Evolutionary conservation across 2,329 filamentous ascomycete species (phyloP).

Genomic region (Elsinoe ampelina): DNA sequence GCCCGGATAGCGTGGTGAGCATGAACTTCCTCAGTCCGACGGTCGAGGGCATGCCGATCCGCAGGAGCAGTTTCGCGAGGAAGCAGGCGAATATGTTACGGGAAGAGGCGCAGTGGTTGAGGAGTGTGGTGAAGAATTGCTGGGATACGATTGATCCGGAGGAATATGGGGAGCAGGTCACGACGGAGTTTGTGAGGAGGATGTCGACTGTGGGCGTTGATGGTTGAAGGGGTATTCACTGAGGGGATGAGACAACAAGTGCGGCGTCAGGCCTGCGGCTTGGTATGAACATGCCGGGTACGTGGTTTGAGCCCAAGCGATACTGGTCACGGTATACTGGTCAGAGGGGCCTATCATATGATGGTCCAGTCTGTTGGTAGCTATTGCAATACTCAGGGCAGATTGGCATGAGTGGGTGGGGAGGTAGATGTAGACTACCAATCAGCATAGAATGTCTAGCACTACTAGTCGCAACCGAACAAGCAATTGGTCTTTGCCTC

Average conservation of each 20-base stretch:
- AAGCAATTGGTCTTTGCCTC: neutral
- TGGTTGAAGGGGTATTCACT: neutral
- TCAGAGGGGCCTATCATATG: neutral
- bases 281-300: neutral
- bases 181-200: slow-evolving; percentile 13
- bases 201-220: slow-evolving; percentile 3
- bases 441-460: neutral
- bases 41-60: slow-evolving; percentile 26
- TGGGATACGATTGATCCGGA: slow-evolving; percentile 29
- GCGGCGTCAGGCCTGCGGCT: neutral
- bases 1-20: slow-evolving; percentile 13
- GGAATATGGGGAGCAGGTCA: slow-evolving; percentile 8
- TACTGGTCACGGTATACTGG: too few species aligned
- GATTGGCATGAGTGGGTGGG: neutral
- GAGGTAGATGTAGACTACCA: neutral
- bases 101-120: slow-evolving; percentile 36
- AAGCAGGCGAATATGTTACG: slow-evolving; percentile 35
- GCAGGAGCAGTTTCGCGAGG: slow-evolving; percentile 36
- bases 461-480: neutral
- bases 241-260: neutral
- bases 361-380: neutral
- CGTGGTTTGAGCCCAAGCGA: neutral
- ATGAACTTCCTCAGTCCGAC: slow-evolving; percentile 13
- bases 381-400: neutral
- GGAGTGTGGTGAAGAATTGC: slow-evolving; percentile 34